These are phyloP conservation scores for Rhodotorula sp. DNA, from an alignment of 1,284 basidiomycete genomes.

Conservation along the genomic window DNA sequence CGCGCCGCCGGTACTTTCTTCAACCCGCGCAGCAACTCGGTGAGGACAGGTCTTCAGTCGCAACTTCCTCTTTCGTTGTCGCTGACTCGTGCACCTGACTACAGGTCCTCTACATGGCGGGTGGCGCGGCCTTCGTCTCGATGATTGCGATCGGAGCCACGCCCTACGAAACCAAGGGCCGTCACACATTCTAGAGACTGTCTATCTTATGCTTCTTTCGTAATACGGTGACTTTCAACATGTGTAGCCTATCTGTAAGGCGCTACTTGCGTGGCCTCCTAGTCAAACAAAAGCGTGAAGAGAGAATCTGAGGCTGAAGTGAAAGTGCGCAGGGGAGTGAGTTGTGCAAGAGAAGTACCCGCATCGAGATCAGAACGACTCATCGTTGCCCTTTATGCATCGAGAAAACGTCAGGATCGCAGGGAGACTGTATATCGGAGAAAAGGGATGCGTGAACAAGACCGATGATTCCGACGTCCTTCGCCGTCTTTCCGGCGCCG, in stretches of 20 bases:
- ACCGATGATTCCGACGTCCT: conserved; percentile 55
- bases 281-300: no score
- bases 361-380: no score
- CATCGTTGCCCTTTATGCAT: no score
- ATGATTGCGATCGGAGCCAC: conserved; percentile 10
- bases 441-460: conserved; percentile 39
- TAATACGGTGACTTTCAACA: neutral
- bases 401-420: no score
- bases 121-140: conserved; percentile 8
- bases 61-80: no score
- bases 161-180: conserved; percentile 23
- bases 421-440: no score
- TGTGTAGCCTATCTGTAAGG: no score
- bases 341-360: no score
- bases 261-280: no score
- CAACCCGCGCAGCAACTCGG: neutral
- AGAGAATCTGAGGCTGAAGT: no score
- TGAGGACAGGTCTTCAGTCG: no score
- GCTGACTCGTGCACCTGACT: neutral
- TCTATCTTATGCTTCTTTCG: neutral
- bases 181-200: conserved; percentile 21
- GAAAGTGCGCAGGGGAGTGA: no score
- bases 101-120: conserved; percentile 16
- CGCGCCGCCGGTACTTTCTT: conserved; percentile 45
- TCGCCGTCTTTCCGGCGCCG: conserved; percentile 54